Conservation (phyloP, 768 basidiomycete genomes). For the Mycena polygramma region DNA sequence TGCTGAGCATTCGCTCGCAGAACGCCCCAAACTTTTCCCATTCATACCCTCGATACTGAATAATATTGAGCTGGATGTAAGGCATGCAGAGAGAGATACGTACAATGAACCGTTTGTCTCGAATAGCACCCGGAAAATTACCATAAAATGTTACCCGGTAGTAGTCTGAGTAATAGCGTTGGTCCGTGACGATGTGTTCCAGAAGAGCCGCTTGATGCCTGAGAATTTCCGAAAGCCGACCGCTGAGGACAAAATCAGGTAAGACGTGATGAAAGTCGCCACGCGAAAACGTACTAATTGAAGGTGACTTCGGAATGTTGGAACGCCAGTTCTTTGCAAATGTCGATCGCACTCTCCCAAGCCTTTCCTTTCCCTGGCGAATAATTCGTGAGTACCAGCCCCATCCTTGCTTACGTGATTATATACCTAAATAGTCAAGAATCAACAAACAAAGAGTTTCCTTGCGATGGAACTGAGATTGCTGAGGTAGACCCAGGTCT, state of each 20-base stretch:
- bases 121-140: constrained; percentile 86
- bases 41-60: constrained; percentile 91
- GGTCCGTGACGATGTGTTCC: constrained; percentile 87
- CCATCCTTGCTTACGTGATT: constrained; percentile 1
- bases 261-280: constrained; percentile 13
- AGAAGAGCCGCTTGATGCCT: constrained; percentile 89
- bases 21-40: constrained; percentile 94
- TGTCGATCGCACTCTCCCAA: constrained; percentile 95
- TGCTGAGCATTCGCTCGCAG: constrained; percentile 92
- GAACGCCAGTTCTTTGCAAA: constrained; percentile 90
- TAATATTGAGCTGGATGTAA: constrained; percentile 19
- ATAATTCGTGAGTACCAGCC: neutral
- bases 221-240: constrained; percentile 86
- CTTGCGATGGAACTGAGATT: constrained; percentile 94
- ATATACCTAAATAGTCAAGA: constrained; percentile 90
- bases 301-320: constrained; percentile 93
- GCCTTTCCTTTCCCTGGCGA: constrained; percentile 90
- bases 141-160: constrained; percentile 96
- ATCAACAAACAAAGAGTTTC: constrained; percentile 93
- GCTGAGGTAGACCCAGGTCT: constrained; percentile 89
- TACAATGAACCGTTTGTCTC: constrained; percentile 93
- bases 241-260: constrained; percentile 56
- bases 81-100: constrained; percentile 40
- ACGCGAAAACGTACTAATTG: constrained; percentile 76
- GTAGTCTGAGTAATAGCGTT: constrained; percentile 92